phyloP scores from a whole-genome alignment of 768 basidiomycete species.

The Phlebiopsis gigantea region DNA sequence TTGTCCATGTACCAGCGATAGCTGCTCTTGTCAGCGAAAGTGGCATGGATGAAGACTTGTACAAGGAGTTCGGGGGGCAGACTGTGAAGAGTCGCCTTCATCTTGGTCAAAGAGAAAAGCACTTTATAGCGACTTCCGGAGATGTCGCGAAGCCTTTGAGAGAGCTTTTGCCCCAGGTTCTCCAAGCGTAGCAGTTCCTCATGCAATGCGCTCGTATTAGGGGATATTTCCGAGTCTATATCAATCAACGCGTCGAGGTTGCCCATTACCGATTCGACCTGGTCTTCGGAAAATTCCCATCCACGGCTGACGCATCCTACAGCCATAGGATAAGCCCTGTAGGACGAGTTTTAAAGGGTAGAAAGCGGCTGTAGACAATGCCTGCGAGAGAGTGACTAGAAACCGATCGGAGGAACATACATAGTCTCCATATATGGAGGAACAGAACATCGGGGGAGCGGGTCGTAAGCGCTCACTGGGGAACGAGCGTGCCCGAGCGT shows the following conservation, averaged over 20 bases:
- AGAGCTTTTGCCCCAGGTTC: background rate
- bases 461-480: background rate
- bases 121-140: background rate
- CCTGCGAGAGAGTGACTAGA: too few species aligned
- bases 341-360: too few species aligned
- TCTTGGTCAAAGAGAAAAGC: background rate
- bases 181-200: background rate
- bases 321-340: too few species aligned
- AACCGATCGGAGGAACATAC: too few species aligned
- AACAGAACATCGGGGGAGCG: too few species aligned
- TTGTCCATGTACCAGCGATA: background rate
- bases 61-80: background rate
- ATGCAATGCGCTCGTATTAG: background rate
- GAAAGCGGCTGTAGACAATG: too few species aligned
- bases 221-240: too few species aligned
- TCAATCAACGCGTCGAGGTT: too few species aligned
- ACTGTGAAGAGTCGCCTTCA: slow-evolving; percentile 13
- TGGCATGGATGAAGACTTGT: background rate
- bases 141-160: background rate
- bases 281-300: too few species aligned
- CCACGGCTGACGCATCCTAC: too few species aligned
- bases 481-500: slow-evolving; percentile 6
- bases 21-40: background rate
- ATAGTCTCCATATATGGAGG: too few species aligned
- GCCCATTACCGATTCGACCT: too few species aligned